Evolutionary conservation across 805 yeast genomes (phyloP), one percentile per base, ranked within the genome.

Genomic region (Hemisphaericaspora nanyangensis): DNA sequence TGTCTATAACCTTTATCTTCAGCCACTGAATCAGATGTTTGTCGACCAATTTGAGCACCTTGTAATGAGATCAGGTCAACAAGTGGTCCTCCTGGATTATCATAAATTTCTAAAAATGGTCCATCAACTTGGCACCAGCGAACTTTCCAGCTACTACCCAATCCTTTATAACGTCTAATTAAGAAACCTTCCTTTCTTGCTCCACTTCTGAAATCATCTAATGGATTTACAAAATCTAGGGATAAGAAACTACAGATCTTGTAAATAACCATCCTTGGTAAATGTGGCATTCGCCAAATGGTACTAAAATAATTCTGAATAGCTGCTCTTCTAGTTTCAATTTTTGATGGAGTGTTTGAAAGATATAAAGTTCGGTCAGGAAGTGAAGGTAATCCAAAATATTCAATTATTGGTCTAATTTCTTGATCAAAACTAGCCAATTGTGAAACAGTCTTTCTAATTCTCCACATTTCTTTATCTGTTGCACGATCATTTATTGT

Each of bases 391-490:
- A 83, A 59, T 17, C 79, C 77, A 35, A 78, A 73, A 40, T 68
- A 68, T 41, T 71, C 74, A 13, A 68, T 60, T 8, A 65, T 56
- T 4, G 76, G 76, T 45, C 88, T 68, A 8, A 87, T 63, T 29
- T 72, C 76, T 17, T 63, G 58, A 58, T 88, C 95, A 45, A 90
- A 69, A 7, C 71, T 67, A 5, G 66, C 45, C n/a, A 91, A 62
- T 49, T 81, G 82, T 1, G 75, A 63, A 42, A 79, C 74, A 2
- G 79, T 59, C 52, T 88, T 88, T 30, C 79, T 67, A 38, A 87
- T 78, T 48, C 80, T 72, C 83, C 95, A 90, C 68, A 85, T 74
- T 49, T 81, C 87, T 44, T 79, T 79, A 29, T 69, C 65, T 2
- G 80, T 61, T 17, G 71, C 78, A 25, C 80, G 72, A 48, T 85